Evolutionary conservation across 2,329 filamentous ascomycete species (phyloP), one percentile per base, ranked within the genome.

Genomic region (Sporothrix pallida): DNA sequence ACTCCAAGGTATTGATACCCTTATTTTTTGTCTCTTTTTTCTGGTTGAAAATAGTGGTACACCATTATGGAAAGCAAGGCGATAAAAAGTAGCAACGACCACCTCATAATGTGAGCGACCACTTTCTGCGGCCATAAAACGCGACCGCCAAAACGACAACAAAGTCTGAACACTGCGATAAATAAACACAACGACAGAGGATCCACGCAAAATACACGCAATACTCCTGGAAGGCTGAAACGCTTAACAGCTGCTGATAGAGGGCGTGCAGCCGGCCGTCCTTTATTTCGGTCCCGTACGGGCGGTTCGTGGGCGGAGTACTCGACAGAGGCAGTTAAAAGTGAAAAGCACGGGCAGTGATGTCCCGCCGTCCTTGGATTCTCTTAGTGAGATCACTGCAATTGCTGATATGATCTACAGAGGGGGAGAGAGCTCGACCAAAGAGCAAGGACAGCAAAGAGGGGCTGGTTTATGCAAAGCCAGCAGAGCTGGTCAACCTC

Each of bases 251-350:
- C 48, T 7, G 20, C 13, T n/a, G 20, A 26, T 17, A n/a, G 13
- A n/a, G 8, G 6, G 58, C 15, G 10, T 65, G 37, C 42, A 46
- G 31, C 31, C 5, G 9, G 9, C 7, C 7, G n/a, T 12, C 2
- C n/a, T 31, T 8, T 26, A 5, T 68, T 46, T 50, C 63, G 63
- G 63, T 68, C 44, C 63, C 63, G 63, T 48, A 68, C 63, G 44
- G 63, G 13, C 8, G 63, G 63, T 50, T 68, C 44, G 23, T 68
- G 46, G 63, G 44, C 63, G 23, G 44, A 48, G 63, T 2, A 7
- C 2, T 37, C 2, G 31, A 37, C 31, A 37, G 31, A 37, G 31
- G 2, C 31, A 37, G 7, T 37, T 37, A 15, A 17, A 37, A 46
- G 23, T 4, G n/a, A 44, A 44, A 62, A 62, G 60, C 60, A 46